Conservation (phyloP, 257 asterid species). For the Coffea eugenioides region DNA sequence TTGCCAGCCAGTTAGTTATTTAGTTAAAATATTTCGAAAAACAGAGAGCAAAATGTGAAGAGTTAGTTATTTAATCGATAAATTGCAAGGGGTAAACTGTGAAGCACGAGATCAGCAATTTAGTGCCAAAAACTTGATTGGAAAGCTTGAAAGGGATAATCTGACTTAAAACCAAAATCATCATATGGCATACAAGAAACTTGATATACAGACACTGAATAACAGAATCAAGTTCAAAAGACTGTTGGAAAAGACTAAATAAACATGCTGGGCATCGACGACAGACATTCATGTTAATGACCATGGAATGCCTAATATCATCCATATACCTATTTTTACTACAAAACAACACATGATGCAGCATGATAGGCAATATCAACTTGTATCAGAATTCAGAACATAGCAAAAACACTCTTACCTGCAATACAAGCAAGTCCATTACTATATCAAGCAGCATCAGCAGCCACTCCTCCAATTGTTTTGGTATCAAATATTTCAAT, state of each 20-base stretch:
- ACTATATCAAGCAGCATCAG: slow-evolving; percentile 46
- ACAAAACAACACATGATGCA: neutral
- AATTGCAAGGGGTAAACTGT: neutral
- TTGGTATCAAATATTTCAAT: slow-evolving; percentile 75
- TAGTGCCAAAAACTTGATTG: neutral
- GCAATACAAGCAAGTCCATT: neutral
- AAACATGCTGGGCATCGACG: neutral
- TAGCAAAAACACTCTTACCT: neutral
- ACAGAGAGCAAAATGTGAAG: neutral
- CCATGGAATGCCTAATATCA: neutral
- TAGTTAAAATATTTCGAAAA: neutral
- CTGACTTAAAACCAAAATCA: neutral
- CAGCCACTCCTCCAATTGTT: slow-evolving; percentile 42
- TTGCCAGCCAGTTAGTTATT: neutral
- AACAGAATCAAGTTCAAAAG: neutral
- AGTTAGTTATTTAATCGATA: neutral
- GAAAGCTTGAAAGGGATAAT: neutral
- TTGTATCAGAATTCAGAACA: neutral
- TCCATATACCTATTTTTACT: neutral
- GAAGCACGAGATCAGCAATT: neutral
- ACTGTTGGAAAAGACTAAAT: neutral
- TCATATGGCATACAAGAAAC: neutral
- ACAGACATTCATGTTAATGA: neutral
- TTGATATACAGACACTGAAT: neutral
- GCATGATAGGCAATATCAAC: neutral